Evolutionary conservation across 2,329 filamentous ascomycete genomes (phyloP).

Genomic region (Fusarium sp.): DNA sequence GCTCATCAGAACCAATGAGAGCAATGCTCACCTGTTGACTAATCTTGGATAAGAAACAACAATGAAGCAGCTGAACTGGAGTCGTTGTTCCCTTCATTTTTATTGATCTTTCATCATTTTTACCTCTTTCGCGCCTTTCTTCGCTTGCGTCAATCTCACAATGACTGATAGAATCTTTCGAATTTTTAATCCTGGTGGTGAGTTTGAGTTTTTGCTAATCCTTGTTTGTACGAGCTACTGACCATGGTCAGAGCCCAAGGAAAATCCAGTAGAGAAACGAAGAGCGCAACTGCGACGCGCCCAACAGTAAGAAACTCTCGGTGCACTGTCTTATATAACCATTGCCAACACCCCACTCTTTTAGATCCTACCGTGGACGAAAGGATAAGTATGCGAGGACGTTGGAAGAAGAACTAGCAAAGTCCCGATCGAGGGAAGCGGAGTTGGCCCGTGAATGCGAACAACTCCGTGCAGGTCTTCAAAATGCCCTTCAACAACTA

Average conservation of each 20-base stretch:
- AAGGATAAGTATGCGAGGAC: conserved; percentile 27
- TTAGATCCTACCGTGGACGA: conserved; percentile 27
- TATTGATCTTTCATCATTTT: conserved; percentile 16
- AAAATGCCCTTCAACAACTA: neutral
- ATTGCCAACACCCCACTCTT: neutral
- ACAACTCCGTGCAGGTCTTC: conserved; percentile 10
- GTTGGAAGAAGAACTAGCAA: conserved; percentile 24
- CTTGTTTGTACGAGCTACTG: neutral
- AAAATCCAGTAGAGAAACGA: conserved; percentile 26
- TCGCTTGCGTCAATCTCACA: neutral
- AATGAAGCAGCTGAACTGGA: neutral
- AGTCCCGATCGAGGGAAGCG: conserved; percentile 8
- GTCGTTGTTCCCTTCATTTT: neutral
- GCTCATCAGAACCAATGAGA: neutral
- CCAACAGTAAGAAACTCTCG: conserved; percentile 10
- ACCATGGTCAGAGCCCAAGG: conserved; percentile 13
- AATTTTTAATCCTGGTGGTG: conserved; percentile 51
- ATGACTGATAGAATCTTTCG: conserved; percentile 47
- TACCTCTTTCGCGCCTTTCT: neutral
- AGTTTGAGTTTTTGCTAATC: neutral
- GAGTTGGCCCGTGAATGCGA: conserved; percentile 18
- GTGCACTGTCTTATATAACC: neutral
- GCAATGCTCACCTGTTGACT: conserved; percentile 6
- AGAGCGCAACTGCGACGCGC: conserved; percentile 28
- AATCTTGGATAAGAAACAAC: conserved; percentile 1